These are phyloP conservation scores for Aspergillus candidus DNA, from an alignment of 2,329 filamentous ascomycete genomes.

Conservation along the genomic window DNA sequence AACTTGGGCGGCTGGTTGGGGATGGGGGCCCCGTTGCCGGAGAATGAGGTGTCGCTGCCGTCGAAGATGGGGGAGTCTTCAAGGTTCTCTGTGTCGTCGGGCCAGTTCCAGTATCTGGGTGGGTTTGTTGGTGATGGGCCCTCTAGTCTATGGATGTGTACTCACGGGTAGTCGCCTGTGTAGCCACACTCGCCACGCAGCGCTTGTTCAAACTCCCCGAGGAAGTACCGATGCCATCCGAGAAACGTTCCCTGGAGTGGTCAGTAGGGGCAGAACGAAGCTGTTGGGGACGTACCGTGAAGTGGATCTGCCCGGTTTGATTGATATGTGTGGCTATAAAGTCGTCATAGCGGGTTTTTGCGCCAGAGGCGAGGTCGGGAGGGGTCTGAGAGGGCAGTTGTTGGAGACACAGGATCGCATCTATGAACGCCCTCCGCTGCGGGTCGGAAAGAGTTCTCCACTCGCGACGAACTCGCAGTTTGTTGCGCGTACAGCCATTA, in stretches of 20 bases:
- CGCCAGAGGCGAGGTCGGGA: background rate
- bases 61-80: slow-evolving; percentile 45
- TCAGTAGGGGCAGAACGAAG: background rate
- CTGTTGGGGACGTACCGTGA: no score
- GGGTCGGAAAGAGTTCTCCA: slow-evolving; percentile 27
- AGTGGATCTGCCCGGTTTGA: background rate
- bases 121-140: background rate
- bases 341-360: background rate
- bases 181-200: slow-evolving; percentile 36
- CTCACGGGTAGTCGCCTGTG: slow-evolving; percentile 27
- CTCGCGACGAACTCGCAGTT: slow-evolving; percentile 19
- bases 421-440: slow-evolving; percentile 39
- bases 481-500: slow-evolving; percentile 10
- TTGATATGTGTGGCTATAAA: background rate
- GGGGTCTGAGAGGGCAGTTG: slow-evolving; percentile 32
- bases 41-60: slow-evolving; percentile 43
- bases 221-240: slow-evolving; percentile 33
- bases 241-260: slow-evolving; percentile 20
- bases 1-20: slow-evolving; percentile 17
- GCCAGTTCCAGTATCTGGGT: slow-evolving; percentile 44
- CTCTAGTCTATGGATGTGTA: background rate
- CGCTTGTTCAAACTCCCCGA: slow-evolving; percentile 26
- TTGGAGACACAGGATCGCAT: slow-evolving; percentile 43
- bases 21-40: slow-evolving; percentile 40
- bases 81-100: slow-evolving; percentile 31